Evolutionary conservation across 2,329 filamentous ascomycete species (phyloP), one percentile per base, ranked within the genome.

Genomic region (Cladosporium velox): DNA sequence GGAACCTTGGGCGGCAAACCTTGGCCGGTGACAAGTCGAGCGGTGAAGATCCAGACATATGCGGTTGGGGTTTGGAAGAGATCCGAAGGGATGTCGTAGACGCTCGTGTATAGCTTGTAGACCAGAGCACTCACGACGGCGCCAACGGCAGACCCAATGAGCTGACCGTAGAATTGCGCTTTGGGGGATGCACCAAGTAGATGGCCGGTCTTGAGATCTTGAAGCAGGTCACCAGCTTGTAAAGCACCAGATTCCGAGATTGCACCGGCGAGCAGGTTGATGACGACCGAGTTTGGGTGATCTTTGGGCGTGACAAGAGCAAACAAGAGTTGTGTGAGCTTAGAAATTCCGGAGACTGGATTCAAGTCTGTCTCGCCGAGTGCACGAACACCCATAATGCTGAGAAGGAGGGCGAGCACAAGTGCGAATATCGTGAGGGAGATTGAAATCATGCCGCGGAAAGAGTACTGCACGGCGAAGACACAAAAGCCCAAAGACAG

Each of bases 11-110:
- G 83, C 0, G 95, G 95, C 51, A 99, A 77, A 0, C 95, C 95
- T 70, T 95, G 86, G 1, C 95, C 95, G 0, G 93, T 98, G 11
- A 99, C 93, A 2, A 99, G 84, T 18, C 95, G 85, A 1, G 95
- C 94, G 0, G 95, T 99, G 77, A 97, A 97, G 63, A 99, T 91
- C 95, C 95, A 99, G 5, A 99, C 93, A 76, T 94, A 97, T 0
- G 89, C 94, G 0, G 95, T 98, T 0, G 95, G 95, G 1, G 97
- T 93, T 75, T 97, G 91, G 77, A 99, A 98, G 63, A 97, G 82
- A 11, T 92, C 89, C 0, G 93, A 92, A 0, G 95, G 95, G 6
- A 99, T 90, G 47, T 88, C 83, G 74, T 99, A 99, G 1, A 97
- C 93, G 38, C 86, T 89, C 2, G 93, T 94, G 75, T 99, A 99